Evolutionary conservation across 2,329 filamentous ascomycete species (phyloP), one percentile per base, ranked within the genome.

Genomic region (Exophiala phaeomuriformis): DNA sequence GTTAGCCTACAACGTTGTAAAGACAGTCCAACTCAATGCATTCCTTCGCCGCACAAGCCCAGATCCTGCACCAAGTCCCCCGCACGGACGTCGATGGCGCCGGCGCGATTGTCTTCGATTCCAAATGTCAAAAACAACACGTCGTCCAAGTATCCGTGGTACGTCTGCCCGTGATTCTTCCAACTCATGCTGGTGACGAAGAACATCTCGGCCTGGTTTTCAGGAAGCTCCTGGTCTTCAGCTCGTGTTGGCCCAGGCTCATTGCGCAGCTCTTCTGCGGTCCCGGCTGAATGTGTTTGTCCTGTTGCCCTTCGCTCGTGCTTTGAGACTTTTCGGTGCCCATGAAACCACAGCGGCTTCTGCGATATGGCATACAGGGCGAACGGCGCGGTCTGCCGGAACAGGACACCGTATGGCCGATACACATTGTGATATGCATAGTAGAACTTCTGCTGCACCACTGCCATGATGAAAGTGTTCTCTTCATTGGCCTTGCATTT

Each of bases 171-270:
- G 1, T 64, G 64, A 0, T 57, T 64, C 63, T 75, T 79, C 79
- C 80, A 83, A 55, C 72, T 77, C 33, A 81, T 74, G 0, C 73
- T 77, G 0, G 77, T 81, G 0, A 82, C 67, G 55, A 81, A 83
- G 36, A 83, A 67, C 76, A 81, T 79, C 59, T 80, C 76, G 0
- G 54, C 28, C 27, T 56, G 54, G 27, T 47, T 43, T 35, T 39
- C 31, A 3, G 29, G 29, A 1, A 47, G 10, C n/a, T 19, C 44
- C 7, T 28, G 5, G 4, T 73, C 19, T 71, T 68, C 1, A 64
- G 53, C 53, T 59, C 12, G 31, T 4, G 19, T 19, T 19, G 19
- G 19, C 19, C 19, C 19, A 19, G 19, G 19, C 19, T 19, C 19
- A 19, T 19, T 19, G 19, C 19, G 1, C 19, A 19, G 19, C 19